Percentiles rank a stretch among this genome's conserved stretches.
These are phyloP conservation scores for Kuraishia molischiana DNA, from an alignment of 805 yeast genomes.

Conservation along the genomic window DNA sequence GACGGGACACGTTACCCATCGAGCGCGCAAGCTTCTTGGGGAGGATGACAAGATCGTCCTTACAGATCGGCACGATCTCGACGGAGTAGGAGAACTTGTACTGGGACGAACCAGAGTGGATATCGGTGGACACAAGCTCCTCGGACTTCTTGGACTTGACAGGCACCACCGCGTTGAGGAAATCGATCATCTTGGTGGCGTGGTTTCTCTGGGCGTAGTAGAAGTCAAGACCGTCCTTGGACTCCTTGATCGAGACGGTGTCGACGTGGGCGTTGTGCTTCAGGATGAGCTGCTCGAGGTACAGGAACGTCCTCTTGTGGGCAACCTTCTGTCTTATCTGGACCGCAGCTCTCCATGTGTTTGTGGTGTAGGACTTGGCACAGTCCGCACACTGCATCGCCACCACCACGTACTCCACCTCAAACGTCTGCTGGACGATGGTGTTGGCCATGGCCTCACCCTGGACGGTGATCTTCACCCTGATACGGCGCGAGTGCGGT, in stretches of 20 bases:
- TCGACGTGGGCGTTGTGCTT: slow-evolving; percentile 90
- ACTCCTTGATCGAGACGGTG: slow-evolving; percentile 87
- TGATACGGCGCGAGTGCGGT: slow-evolving; percentile 94
- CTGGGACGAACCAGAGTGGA: slow-evolving; percentile 78
- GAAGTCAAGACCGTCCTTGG: slow-evolving; percentile 92
- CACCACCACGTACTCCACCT: slow-evolving; percentile 85
- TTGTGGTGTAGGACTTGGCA: slow-evolving; percentile 92
- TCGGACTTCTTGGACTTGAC: slow-evolving; percentile 74
- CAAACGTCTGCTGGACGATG: slow-evolving; percentile 87
- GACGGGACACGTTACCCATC: slow-evolving; percentile 71
- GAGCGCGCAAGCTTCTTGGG: slow-evolving; percentile 82
- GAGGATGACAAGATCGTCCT: slow-evolving; percentile 88
- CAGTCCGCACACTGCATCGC: slow-evolving; percentile 99
- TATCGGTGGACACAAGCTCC: slow-evolving; percentile 86
- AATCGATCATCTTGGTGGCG: slow-evolving; percentile 91
- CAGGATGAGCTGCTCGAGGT: slow-evolving; percentile 89
- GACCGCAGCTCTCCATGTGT: slow-evolving; percentile 97
- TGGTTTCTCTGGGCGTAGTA: slow-evolving; percentile 82
- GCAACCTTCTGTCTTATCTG: slow-evolving; percentile 97
- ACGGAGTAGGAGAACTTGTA: slow-evolving; percentile 90
- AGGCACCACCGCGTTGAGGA: slow-evolving; percentile 78
- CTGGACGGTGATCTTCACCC: slow-evolving; percentile 86
- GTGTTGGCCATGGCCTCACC: slow-evolving; percentile 94
- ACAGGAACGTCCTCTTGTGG: slow-evolving; percentile 93
- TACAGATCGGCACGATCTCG: slow-evolving; percentile 93